Base-by-base conservation (phyloP, 1,139 yeast genomes). In the Saccharomyces hybrid region DNA sequence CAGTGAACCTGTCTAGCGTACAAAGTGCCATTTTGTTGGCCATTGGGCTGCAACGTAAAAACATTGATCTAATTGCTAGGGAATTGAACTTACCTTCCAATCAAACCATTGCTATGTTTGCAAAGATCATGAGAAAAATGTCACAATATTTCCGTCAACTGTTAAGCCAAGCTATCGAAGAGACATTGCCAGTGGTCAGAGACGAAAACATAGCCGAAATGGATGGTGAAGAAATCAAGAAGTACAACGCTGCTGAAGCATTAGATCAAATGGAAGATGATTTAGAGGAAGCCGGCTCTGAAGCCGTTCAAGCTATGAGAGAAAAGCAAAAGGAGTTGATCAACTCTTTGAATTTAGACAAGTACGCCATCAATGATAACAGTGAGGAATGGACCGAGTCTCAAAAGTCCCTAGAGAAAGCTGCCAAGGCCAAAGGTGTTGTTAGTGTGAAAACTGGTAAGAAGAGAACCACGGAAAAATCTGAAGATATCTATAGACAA, bases 81-180 rank as follows among this genome's bases (percentile, higher is more conserved):
- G 99, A 93, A 69, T 78, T 93, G 66, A 85, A 86, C 63, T 77
- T 93, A 60, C 96, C 96, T 26, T 76, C 87, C 5, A 89, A 84
- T 64, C 99, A 95, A 74, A 80, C 91, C 2, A 83, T 93, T 80
- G 99, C 99, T 4, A 93, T 95, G 97, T 93, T 93, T 74, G 89
- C 96, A 53, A 95, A 93, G 74, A 83, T 90, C 56, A 77, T 91
- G 56, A 84, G 96, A 68, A 93, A 93, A 71, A 79, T 90, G 55
- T 82, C 96, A 1, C 75, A 79, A 38, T 79, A 79, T 65, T 88
- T 90, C 79, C 79, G 95, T 62, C 76, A 75, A 23, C 72, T 91
- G 16, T 76, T 89, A 53, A 79, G 84, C 55, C 79, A 81, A 57
- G 83, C 93, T 2, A 84, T 89, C 60, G 88, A 84, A 59, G 81